Percentiles rank a stretch among this genome's conserved stretches.
phyloP scores from a whole-genome alignment of 2,329 filamentous ascomycete species.

The Nemania sp. region DNA sequence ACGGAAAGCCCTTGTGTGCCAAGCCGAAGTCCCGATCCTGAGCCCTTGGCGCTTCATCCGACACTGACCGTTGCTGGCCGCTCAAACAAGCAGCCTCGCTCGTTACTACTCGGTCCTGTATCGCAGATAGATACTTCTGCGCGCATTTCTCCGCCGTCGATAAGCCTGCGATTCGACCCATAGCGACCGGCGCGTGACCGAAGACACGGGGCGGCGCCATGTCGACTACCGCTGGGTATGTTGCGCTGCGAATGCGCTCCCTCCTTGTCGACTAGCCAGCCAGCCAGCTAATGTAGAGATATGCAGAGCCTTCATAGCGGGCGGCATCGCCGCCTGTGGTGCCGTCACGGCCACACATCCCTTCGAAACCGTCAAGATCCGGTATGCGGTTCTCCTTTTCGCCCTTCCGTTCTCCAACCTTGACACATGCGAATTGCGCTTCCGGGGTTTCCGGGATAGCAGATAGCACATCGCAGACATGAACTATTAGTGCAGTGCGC shows the following conservation, averaged over 20 bases:
- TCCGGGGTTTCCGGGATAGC: too few species aligned
- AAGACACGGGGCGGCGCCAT: constrained; percentile 30
- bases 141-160: neutral
- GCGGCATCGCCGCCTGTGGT: constrained; percentile 94
- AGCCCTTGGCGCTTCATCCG: constrained; percentile 12
- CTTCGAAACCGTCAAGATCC: constrained; percentile 98
- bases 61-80: constrained; percentile 26
- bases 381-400: constrained; percentile 55
- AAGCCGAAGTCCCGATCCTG: neutral
- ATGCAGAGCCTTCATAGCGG: constrained; percentile 83
- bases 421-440: too few species aligned
- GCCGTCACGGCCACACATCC: constrained; percentile 97
- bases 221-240: constrained; percentile 39
- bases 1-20: too few species aligned
- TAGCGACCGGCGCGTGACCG: constrained; percentile 19
- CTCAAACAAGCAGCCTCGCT: neutral
- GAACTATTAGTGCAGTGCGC: neutral
- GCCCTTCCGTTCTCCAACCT: too few species aligned
- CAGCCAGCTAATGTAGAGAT: constrained; percentile 4
- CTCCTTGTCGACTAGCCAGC: neutral
- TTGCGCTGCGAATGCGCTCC: neutral
- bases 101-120: neutral
- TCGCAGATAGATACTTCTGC: neutral
- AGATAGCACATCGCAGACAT: neutral
- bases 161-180: neutral